A percentile compares a stretch with the other conserved stretches of the same genome.
These are phyloP conservation scores for Claviceps africana DNA, from an alignment of 2,329 filamentous ascomycete species.

Conservation along the genomic window DNA sequence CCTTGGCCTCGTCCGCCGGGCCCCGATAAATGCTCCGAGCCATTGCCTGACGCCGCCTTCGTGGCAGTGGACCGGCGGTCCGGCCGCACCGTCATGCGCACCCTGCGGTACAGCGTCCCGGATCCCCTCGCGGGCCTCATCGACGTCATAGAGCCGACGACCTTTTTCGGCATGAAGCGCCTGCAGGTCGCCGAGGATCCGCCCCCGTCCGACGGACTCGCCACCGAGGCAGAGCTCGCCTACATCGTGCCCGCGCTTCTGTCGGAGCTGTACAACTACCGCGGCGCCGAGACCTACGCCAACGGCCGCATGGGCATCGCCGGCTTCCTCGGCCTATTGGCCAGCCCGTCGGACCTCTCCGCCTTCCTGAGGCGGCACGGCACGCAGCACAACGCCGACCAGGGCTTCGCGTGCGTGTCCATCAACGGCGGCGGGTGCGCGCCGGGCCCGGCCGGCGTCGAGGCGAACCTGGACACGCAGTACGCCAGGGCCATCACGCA, in stretches of 20 bases:
- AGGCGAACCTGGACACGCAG: conserved; percentile 5
- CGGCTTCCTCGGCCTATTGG: conserved; percentile 2
- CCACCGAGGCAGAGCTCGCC: background rate
- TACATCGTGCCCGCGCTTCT: background rate
- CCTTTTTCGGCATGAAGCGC: conserved; percentile 4
- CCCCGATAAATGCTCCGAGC: too few relatives aligned
- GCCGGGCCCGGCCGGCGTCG: background rate
- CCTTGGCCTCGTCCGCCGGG: too few relatives aligned
- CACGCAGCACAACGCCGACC: conserved; percentile 2
- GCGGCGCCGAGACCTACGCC: background rate
- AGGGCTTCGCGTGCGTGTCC: conserved; percentile 4
- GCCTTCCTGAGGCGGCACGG: background rate
- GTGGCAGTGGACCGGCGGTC: background rate
- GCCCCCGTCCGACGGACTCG: background rate
- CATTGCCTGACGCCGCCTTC: too few relatives aligned
- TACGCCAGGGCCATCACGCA: conserved; percentile 1
- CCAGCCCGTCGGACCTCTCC: conserved; percentile 2
- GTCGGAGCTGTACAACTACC: conserved; percentile 3
- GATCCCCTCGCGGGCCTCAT: conserved; percentile 4
- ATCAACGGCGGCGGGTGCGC: conserved; percentile 2
- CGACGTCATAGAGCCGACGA: conserved; percentile 6
- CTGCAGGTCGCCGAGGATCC: background rate
- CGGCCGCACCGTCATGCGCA: conserved; percentile 1
- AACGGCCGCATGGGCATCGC: conserved; percentile 4
- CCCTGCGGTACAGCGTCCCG: conserved; percentile 4